A percentile compares a stretch with the other conserved stretches of the same genome.
phyloP scores from a whole-genome alignment of 345 rosid genomes.

The Rhodamnia argentea region DNA sequence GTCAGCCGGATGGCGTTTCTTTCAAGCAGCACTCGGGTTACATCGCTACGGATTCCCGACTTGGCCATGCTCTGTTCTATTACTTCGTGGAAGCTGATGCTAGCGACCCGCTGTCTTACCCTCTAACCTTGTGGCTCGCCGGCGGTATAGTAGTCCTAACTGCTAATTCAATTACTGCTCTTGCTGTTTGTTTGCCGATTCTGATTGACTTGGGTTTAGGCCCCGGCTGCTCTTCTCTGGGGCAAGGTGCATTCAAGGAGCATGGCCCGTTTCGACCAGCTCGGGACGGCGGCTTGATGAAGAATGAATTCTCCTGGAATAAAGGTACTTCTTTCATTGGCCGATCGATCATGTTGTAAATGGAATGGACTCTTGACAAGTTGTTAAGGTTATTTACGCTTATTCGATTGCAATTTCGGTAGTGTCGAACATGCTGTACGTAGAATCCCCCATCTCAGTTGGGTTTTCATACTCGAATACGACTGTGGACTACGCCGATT shows the following conservation, averaged over 20 bases:
- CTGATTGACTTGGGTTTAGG: slow-evolving; percentile 1
- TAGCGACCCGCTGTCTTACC: too few species aligned
- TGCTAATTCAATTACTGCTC: too few species aligned
- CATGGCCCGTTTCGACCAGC: slow-evolving; percentile 24
- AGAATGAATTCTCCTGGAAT: slow-evolving; percentile 27
- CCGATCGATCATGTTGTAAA: background rate
- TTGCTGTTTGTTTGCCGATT: background rate
- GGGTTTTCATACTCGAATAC: slow-evolving; percentile 29
- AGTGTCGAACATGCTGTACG: slow-evolving; percentile 20
- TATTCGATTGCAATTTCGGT: background rate
- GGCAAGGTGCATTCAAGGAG: slow-evolving; percentile 23
- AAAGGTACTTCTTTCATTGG: background rate
- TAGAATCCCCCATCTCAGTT: slow-evolving; percentile 18
- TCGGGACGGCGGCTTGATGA: slow-evolving; percentile 12
- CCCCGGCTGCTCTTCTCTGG: slow-evolving; percentile 30
- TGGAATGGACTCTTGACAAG: too few species aligned
- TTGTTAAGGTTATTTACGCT: background rate
- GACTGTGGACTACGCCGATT: slow-evolving; percentile 1
- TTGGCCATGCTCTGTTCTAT: too few species aligned
- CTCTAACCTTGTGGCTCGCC: too few species aligned
- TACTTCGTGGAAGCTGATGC: too few species aligned
- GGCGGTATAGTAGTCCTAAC: too few species aligned
- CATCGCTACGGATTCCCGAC: slow-evolving; percentile 6
- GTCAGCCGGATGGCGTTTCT: slow-evolving; percentile 16
- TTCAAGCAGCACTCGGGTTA: slow-evolving; percentile 23